Base-by-base conservation (phyloP, 1,139 yeast genomes). In the Keqinozyma sinolaborantium region DNA sequence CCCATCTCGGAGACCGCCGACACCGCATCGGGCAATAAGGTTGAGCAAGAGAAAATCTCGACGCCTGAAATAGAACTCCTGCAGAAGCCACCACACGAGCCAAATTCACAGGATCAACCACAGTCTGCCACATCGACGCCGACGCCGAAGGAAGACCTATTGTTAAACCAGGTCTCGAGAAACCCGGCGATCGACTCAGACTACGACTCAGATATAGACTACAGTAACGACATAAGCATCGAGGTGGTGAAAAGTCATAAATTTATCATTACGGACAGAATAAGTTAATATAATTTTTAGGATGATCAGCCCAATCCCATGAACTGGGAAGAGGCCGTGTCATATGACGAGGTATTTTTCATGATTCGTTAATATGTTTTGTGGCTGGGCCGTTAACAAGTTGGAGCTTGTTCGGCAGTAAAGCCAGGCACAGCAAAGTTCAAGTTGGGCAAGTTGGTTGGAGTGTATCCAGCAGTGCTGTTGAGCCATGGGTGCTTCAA, bases 401-500 rank as follows among this genome's bases (percentile, higher is more conserved):
- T n/a, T n/a, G n/a, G n/a, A n/a, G n/a, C n/a, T n/a, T n/a, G n/a
- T n/a, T n/a, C n/a, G n/a, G n/a, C n/a, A n/a, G 54, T 46, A 39
- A 40, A 60, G 2, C 67, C 67, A 5, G 62, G 61, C 26, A 60
- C 40, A 21, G 49, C 56, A 12, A 44, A 29, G 27, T 47, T 43
- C 19, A 35, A 43, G 31, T 56, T 50, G 4, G 35, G 42, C 24
- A 47, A 30, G 23, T 33, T 32, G 8, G 8, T 16, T 12, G 18
- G 9, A 12, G 15, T 18, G 9, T 12, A 14, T 7, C 9, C 58
- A 3, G 53, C 38, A 4, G 58, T 60, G 31, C 54, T 56, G 31
- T 56, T 49, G 25, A 67, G 53, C 72, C 72, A 67, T 10, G 69
- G 66, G 40, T 67, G 73, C 25, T 57, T 52, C 27, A 64, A 52